Conservation (phyloP, 2,329 filamentous ascomycete species). For the Beauveria rudraprayagi region DNA sequence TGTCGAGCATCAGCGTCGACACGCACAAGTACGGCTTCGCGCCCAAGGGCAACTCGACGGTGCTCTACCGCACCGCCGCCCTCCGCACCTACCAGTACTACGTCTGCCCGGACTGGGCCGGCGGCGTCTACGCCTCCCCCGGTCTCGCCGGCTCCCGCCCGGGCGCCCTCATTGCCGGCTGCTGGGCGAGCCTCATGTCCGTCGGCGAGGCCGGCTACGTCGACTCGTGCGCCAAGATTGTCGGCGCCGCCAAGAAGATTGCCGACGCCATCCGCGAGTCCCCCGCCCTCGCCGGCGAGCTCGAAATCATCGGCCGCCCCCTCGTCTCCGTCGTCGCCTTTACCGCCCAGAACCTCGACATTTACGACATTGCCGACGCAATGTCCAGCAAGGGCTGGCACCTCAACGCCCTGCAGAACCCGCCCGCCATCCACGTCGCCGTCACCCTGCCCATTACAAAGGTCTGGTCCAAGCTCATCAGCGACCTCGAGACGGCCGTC, state of each 20-base stretch:
- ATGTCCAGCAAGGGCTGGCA: constrained; percentile 88
- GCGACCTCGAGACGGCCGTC: constrained; percentile 59
- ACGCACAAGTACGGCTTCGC: constrained; percentile 99
- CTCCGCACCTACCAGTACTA: constrained; percentile 93
- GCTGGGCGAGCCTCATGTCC: constrained; percentile 87
- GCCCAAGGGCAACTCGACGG: constrained; percentile 90
- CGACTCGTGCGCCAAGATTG: constrained; percentile 77
- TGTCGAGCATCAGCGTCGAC: constrained; percentile 92
- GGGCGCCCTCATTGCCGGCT: constrained; percentile 88
- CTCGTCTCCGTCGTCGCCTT: constrained; percentile 90
- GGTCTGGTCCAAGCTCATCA: constrained; percentile 70
- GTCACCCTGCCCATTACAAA: constrained; percentile 81
- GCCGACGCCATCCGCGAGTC: constrained; percentile 63
- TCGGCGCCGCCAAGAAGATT: constrained; percentile 78
- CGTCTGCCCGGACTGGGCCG: constrained; percentile 87
- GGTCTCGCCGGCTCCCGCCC: constrained; percentile 86
- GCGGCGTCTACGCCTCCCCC: constrained; percentile 91
- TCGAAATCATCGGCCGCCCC: constrained; percentile 75
- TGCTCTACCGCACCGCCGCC: constrained; percentile 75
- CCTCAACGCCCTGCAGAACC: constrained; percentile 85
- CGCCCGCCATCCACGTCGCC: constrained; percentile 86
- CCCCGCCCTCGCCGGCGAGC: constrained; percentile 59
- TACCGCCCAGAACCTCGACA: constrained; percentile 71
- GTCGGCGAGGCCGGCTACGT: constrained; percentile 85
- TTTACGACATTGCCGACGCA: constrained; percentile 89